Base-by-base conservation (phyloP, 2,329 filamentous ascomycete species). In the Aspergillus texensis region DNA sequence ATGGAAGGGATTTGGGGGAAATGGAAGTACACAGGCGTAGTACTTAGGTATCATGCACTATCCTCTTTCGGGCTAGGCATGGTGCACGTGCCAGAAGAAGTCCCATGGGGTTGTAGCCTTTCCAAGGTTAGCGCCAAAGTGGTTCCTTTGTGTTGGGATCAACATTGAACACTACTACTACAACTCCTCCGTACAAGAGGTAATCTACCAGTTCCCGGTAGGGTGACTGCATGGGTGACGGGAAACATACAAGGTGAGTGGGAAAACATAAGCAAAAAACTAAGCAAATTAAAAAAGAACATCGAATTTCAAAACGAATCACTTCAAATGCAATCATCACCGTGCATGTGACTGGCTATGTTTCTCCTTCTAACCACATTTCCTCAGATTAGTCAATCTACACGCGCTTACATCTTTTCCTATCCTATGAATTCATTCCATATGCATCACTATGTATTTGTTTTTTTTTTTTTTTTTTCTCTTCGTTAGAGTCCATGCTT, bases 371-470 rank as follows among this genome's bases (percentile, higher is more conserved):
- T 52, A 30, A 52, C 26, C 46, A 52, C 46, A 52, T n/a, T 30
- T n/a, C n/a, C 46, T 52, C 46, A 52, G 46, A 52, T 32, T 52
- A 52, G 46, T 52, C 26, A 30, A 52, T 46, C 11, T 6, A 50
- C 24, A 28, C 14, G 26, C 46, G 24, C 46, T 50, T 50, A 50
- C 46, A 52, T 11, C 46, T 52, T 52, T 36, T 52, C 39, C 59
- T 30, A n/a, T 46, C 39, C 56, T 58, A 52, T 53, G 32, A 36
- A 43, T 32, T 59, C 34, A 59, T 59, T 32, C 46, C 48, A 39
- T 34, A 41, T 41, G 26, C 50, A 60, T 48, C 45, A 58, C 45
- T 53, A 46, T 62, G 32, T n/a, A 46, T 45, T 53, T 57, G 54
- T 57, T 39, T 45, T 32, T 57, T 24, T 2, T n/a, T 28, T 56